These are phyloP conservation scores for Zanthoxylum bungeanum DNA, from an alignment of 345 rosid species.

Conservation along the genomic window DNA sequence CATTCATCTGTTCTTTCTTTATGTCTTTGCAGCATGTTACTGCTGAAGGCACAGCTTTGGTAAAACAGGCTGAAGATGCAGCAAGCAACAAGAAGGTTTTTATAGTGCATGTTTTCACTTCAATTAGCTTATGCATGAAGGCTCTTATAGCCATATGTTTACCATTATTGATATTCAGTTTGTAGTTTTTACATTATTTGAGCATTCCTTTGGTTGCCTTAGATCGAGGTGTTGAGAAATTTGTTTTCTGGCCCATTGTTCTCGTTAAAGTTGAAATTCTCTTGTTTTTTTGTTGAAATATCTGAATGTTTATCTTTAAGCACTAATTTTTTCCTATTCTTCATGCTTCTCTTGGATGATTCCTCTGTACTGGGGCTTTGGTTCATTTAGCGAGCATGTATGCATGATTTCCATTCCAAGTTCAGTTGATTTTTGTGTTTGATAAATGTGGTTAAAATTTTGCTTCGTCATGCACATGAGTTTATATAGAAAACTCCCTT, in stretches of 20 bases:
- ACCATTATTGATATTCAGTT: background rate
- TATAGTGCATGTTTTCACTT: background rate
- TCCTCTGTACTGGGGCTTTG: background rate
- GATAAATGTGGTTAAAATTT: background rate
- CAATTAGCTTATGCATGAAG: background rate
- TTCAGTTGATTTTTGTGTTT: background rate
- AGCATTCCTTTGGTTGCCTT: background rate
- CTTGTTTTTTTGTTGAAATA: background rate
- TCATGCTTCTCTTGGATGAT: background rate
- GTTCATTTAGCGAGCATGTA: background rate
- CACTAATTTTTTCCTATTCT: background rate
- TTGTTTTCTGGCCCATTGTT: background rate
- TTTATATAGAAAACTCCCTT: background rate
- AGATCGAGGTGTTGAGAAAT: background rate
- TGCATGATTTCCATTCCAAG: background rate
- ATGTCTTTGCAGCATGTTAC: constrained; percentile 49
- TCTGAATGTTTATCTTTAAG: background rate
- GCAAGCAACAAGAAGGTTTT: constrained; percentile 46
- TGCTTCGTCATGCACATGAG: background rate
- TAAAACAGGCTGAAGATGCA: constrained; percentile 73
- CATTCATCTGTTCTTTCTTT: background rate
- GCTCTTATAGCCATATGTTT: background rate
- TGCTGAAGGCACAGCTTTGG: constrained; percentile 63
- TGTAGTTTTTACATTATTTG: background rate
- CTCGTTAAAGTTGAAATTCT: background rate